Base-by-base conservation (phyloP, 768 basidiomycete genomes). In the Leccinum broughii region DNA sequence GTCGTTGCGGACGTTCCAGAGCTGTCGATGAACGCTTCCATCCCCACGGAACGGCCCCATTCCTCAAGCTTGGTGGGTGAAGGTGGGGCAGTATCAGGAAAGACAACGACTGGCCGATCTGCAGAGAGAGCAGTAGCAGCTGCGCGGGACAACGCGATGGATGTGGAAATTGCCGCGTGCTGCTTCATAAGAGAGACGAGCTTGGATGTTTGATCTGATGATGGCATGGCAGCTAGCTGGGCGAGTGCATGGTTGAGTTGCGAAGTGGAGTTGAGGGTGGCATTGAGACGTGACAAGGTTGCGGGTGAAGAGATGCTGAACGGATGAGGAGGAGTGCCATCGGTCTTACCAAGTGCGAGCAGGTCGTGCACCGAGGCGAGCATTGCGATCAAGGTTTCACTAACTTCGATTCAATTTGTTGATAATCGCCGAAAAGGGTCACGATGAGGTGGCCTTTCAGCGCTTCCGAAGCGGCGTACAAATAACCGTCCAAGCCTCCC, bases 11-110 rank as follows among this genome's bases (percentile, higher is more conserved):
- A 64, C 15, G 60, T 41, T 15, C 81, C 82, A 60, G 80, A 81
- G 39, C 78, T 77, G 62, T 91, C 90, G 61, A 80, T 83, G 77
- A 89, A 92, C 4, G 85, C 78, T 66, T 92, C 88, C 88, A 92
- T 88, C 28, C 87, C 89, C 5, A 80, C 85, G 28, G 80, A 75
- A 17, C 78, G 80, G 6, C 84, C 85, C 85, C 88, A 91, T 34
- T 80, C 70, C 63, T 83, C 81, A 15, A 92, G 75, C 46, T 82
- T 79, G 3, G 56, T 54, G 11, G 73, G 73, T 17, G 70, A 67
- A 15, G 73, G 72, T 2, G 61, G 65, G n/a, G 66, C 53, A 50
- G 66, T 60, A 30, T 75, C 73, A 6, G 72, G 72, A 54, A 75
- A 75, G 60, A 70, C 44, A 7, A 56, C 41, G 52, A 56, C 59